Base-by-base conservation (phyloP, 139 green algal species). In the Choricystis sp. region DNA sequence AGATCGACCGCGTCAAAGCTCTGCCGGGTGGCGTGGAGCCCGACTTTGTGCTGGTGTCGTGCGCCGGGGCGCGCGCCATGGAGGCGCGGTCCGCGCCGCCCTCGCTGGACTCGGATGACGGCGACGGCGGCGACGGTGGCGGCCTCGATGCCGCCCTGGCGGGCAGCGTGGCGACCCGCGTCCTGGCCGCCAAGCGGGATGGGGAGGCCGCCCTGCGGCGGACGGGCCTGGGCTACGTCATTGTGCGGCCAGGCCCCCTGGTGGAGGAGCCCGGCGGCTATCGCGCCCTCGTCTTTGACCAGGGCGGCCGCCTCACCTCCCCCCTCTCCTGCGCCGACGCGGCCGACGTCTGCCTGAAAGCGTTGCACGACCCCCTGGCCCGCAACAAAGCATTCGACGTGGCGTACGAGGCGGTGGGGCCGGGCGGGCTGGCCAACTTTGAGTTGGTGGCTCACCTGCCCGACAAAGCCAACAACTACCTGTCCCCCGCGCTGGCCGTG, bases 381-480 rank as follows among this genome's bases (percentile, higher is more conserved):
- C 74, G 80, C 49, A 99, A 99, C 82, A 97, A 96, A 81, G 95
- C 89, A 0, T 99, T 99, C 62, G 94, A 98, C 55, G 87, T 98
- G 26, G 90, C 81, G 68, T 89, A 89, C 69, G 89, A 96, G 73
- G 83, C 86, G 64, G 66, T 72, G 58, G 60, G 75, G 0, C 73
- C 87, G 31, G 69, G 75, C 48, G 81, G 77, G 5, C 56, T 82
- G 48, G 68, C 79, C 29, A 64, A 78, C 62, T 97, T 92, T 70
- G 90, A 97, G 79, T 78, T 95, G 48, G 83, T 95, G 55, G 81
- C 81, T 0, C 79, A 85, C 72, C 75, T 92, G 27, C 83, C 83
- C 0, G 80, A 90, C 73, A 87, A 82, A 59, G 69, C 56, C 60
- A 85, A 74, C 63, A 89, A 86, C 76, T 96, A 96, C 78, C 75